Evolutionary conservation across 768 basidiomycete genomes (phyloP), one percentile per base, ranked within the genome.

Genomic region (Suillus americanus): DNA sequence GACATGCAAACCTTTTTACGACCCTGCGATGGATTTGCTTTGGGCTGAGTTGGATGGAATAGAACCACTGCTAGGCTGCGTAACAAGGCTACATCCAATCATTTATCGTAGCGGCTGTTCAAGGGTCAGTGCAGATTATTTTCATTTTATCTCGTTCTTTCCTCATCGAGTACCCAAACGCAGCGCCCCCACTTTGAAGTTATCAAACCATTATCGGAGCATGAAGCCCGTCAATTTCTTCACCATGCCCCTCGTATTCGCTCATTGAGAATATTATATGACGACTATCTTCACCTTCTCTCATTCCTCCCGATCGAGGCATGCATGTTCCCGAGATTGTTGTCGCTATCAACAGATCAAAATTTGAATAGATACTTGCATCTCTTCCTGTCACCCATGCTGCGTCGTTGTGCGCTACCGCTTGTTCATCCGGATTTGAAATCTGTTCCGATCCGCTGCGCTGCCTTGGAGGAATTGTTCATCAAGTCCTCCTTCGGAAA

Each of bases 1-100:
- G 51, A 62, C 61, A 40, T 57, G 61, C 38, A 62, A 57, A 37
- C 23, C 35, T 4, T 53, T 57, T 23, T n/a, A 62, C 12, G 38
- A 37, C 0, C 35, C 53, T 18, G 61, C 53, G 2, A 53, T 62
- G 51, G 51, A 62, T 53, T 16, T 25, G 5, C 46, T 62, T 25
- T 62, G 61, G 61, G 20, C 16, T 37, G 61, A 62, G 2, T 23
- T 62, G 13, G 30, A 53, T 14, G 35, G 33, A 1, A 23, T 55
- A 23, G 20, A 37, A 8, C 55, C 37, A 25, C 37, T 57, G 16
- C 23, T 57, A 3, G 55, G 55, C 9, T 57, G 55, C 5, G 55
- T 57, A 16, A 38, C 37, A 16, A 57, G 55, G 37, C 4, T 38
- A 16, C 23, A 38, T 23, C 55, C 55, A 57, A 57, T 57, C 23